Conservation (phyloP, 805 yeast species). For the Cyberlindnera amylophila region DNA sequence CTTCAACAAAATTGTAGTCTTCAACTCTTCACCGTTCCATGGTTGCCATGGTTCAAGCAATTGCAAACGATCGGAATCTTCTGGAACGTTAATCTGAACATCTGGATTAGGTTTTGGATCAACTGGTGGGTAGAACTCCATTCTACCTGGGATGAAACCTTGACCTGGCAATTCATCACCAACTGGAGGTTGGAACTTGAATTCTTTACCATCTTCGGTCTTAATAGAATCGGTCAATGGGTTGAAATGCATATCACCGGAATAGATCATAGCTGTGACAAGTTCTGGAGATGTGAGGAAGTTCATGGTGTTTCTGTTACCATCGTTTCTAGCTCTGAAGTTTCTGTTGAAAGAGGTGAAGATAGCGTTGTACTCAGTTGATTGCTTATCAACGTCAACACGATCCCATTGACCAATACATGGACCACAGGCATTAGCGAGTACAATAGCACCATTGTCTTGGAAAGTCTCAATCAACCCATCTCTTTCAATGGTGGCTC, state of each 20-base stretch:
- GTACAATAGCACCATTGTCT: constrained; percentile 88
- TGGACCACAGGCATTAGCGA: constrained; percentile 99
- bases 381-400: constrained; percentile 74
- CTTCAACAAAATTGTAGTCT: constrained; percentile 73
- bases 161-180: constrained; percentile 81
- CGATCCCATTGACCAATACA: constrained; percentile 99
- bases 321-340: constrained; percentile 97
- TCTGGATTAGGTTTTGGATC: constrained; percentile 63
- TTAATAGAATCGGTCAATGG: constrained; percentile 84
- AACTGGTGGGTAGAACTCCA: constrained; percentile 67
- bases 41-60: constrained; percentile 82
- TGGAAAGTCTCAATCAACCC: constrained; percentile 86
- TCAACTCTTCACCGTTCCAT: constrained; percentile 83
- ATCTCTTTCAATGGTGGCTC: constrained; percentile 97
- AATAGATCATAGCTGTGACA: constrained; percentile 94
- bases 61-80: constrained; percentile 89
- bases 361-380: constrained; percentile 87
- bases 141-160: constrained; percentile 76
- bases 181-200: constrained; percentile 73
- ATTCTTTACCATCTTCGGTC: constrained; percentile 63
- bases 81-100: constrained; percentile 67
- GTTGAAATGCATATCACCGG: constrained; percentile 89
- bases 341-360: constrained; percentile 97
- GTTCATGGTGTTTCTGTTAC: constrained; percentile 96
- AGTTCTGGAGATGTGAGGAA: constrained; percentile 98